Conservation (phyloP, 169 alveolate genomes). For the Cryptosporidium meleagridis region DNA sequence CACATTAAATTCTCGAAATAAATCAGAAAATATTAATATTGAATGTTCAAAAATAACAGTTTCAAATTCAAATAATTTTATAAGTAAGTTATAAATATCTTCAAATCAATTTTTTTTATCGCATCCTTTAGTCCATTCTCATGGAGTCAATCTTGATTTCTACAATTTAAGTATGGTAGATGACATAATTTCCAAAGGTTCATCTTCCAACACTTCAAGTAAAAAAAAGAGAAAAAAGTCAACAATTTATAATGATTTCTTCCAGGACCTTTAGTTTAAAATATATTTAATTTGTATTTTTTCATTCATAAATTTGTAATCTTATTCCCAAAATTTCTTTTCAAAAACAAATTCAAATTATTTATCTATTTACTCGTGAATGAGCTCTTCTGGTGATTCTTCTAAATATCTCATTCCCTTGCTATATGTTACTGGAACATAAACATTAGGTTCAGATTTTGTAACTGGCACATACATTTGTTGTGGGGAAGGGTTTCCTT, state of each 20-base stretch:
- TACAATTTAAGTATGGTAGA: slow-evolving; percentile 50
- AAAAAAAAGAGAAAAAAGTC: slow-evolving; percentile 49
- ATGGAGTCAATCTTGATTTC: slow-evolving; percentile 44
- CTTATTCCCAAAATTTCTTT: background rate
- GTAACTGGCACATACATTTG: slow-evolving; percentile 75
- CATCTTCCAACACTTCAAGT: slow-evolving; percentile 38
- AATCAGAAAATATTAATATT: slow-evolving; percentile 5
- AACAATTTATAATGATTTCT: slow-evolving; percentile 51
- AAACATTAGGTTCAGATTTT: slow-evolving; percentile 57
- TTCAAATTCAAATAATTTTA: slow-evolving; percentile 44
- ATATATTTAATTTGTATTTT: background rate
- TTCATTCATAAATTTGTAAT: background rate
- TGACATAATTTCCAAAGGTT: slow-evolving; percentile 50
- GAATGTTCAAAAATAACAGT: slow-evolving; percentile 54
- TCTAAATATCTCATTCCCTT: slow-evolving; percentile 61
- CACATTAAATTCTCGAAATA: slow-evolving; percentile 11
- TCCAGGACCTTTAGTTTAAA: slow-evolving; percentile 35
- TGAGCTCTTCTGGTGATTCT: slow-evolving; percentile 7
- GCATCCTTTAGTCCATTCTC: slow-evolving; percentile 20
- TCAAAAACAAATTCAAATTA: background rate
- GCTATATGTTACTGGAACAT: slow-evolving; percentile 53
- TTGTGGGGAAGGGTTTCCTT: slow-evolving; percentile 44
- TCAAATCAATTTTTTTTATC: slow-evolving; percentile 1
- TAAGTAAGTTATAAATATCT: slow-evolving; percentile 39
- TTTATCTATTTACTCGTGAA: slow-evolving; percentile 21